A percentile compares a stretch with the other conserved stretches of the same genome.
phyloP scores from a whole-genome alignment of 2,329 filamentous ascomycete species.

The Xylaria sp. region DNA sequence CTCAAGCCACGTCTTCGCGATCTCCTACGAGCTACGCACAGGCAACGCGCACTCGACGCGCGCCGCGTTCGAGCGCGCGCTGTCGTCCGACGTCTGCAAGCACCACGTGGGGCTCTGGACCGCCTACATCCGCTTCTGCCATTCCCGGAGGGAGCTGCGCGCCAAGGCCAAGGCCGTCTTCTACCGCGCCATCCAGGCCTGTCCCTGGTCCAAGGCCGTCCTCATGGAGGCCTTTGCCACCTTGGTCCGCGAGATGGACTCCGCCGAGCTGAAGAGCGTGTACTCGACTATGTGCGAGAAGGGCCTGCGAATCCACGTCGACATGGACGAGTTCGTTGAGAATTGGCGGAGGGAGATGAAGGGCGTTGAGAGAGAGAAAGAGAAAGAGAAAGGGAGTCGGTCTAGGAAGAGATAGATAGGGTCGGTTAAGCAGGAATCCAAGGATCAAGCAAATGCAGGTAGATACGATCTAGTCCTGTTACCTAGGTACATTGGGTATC shows the following conservation, averaged over 20 bases:
- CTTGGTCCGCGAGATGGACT: constrained; percentile 57
- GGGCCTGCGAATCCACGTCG: constrained; percentile 62
- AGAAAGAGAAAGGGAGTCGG: background rate
- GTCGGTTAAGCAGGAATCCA: background rate
- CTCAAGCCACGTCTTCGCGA: constrained; percentile 59
- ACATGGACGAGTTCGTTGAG: constrained; percentile 61
- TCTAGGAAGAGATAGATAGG: constrained; percentile 2
- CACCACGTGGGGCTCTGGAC: constrained; percentile 60
- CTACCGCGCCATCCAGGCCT: constrained; percentile 52
- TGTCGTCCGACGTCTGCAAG: constrained; percentile 54
- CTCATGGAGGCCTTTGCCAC: constrained; percentile 64
- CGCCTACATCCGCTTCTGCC: constrained; percentile 61
- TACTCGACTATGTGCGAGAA: constrained; percentile 60
- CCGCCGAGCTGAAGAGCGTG: constrained; percentile 60
- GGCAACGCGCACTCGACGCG: constrained; percentile 62
- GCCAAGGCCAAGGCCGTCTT: constrained; percentile 46
- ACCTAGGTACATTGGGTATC: background rate
- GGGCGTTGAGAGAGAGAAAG: constrained; percentile 30
- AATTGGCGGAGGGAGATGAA: constrained; percentile 46
- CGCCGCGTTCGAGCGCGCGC: constrained; percentile 63
- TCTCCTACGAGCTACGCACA: constrained; percentile 60
- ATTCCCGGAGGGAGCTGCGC: constrained; percentile 41
- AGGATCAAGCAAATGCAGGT: background rate
- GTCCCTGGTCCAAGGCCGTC: constrained; percentile 57
- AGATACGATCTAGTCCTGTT: background rate